Base-by-base conservation (phyloP, 257 asterid species). In the Solanum chilense region DNA sequence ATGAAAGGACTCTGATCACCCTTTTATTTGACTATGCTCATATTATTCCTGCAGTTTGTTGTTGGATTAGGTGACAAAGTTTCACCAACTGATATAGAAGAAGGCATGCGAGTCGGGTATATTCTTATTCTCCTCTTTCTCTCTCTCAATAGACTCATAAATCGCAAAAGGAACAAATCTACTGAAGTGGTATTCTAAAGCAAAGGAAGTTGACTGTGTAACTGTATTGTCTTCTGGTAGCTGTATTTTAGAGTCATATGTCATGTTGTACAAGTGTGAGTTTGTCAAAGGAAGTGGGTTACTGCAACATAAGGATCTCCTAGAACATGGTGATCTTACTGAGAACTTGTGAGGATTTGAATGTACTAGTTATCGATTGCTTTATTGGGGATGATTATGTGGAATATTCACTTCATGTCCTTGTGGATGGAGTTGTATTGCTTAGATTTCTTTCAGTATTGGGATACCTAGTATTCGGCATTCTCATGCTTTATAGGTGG, bases 71-170 rank as follows among this genome's bases (percentile, higher is more conserved):
- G 98, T 10, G 99, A 96, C 90, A 96, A 96, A 91, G 99, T 95
- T 84, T 96, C 99, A 73, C 99, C 99, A 4, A 96, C 99, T 78
- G 99, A 96, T 90, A 96, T 96, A 88, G 99, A 95, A 93, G 99
- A 96, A 92, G 98, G 99, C 92, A 95, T 96, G 98, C 94, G 99
- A 42, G 99, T 96, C 9, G 99, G 99, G 99, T 96, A 87, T 77
- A 96, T 82, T 80, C 86, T 76, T 52, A 62, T 21, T 86, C 31
- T 85, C 8, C 56, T 21, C 52, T 39, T 2, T 41, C 58, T 39
- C 13, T 11, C n/a, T 23, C 35, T 41, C 23, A 29, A 56, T 45
- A 39, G n/a, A 47, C 7, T 7, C 21, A 12, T 20, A 56, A 60
- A 18, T 14, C 5, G 11, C 31, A 4, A 14, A 77, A 41, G 25